Base-by-base conservation (phyloP, 768 basidiomycete species). In the Pisolithus microcarpus region DNA sequence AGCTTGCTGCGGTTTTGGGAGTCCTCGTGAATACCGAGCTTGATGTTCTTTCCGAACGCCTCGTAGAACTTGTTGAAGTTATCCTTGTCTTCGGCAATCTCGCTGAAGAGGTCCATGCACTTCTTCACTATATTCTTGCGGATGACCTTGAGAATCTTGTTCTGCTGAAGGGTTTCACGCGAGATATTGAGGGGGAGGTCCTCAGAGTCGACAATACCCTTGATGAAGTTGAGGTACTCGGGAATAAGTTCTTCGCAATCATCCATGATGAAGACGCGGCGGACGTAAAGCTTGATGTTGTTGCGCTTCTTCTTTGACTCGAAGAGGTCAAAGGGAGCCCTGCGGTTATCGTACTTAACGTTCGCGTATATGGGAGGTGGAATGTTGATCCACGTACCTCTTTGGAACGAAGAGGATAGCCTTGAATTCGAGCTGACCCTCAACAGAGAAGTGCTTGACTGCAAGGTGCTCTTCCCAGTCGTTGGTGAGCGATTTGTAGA, bases 291-390 rank as follows among this genome's bases (percentile, higher is more conserved):
- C 77, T 99, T 99, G 82, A 99, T 98, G 87, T 98, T 98, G 82
- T 97, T 97, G 65, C 95, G 91, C 84, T 98, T 98, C 89, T 98
- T 98, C 87, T 99, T 98, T 54, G 89, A 90, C 78, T 99, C 96
- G 75, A 99, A 99, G 69, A 99, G 87, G 66, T 99, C 96, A 73
- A 98, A 98, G 48, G 96, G 96, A 40, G 95, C 96, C 54, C 93
- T 93, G 43, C 3, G 15, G 9, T 30, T 30, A 30, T 30, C 10
- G 30, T 18, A 40, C 16, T 56, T 31, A 56, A 49, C 43, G 13
- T 59, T 49, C 4, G 28, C 2, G 1, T 15, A 13, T 18, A n/a
- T 21, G 7, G 9, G 26, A 30, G 23, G 15, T 18, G 0, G 30
- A 26, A 48, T 30, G 38, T 4, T 49, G 2, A 9, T 49, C 31